Base-by-base conservation (phyloP, 2,329 filamentous ascomycete species). In the Cercospora sesami region DNA sequence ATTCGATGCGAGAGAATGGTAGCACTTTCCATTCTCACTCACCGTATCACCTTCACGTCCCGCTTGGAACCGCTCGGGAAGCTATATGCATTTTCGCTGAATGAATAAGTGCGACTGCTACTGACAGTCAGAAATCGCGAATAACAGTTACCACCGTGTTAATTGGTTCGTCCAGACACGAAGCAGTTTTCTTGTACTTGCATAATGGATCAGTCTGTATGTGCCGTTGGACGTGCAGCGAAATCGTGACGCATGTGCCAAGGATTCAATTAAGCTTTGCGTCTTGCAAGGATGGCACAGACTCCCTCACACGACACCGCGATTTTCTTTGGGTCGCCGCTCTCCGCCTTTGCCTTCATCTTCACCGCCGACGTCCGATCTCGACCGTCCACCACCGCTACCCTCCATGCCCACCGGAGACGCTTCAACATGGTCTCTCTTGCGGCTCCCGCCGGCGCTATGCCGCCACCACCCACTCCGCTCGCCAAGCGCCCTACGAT, bases 381-480 rank as follows among this genome's bases (percentile, higher is more conserved):
- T 33, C 51, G n/a, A 57, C 10, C n/a, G 26, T 53, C 53, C 51
- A 26, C 62, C 51, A 18, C 21, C 45, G 51, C 30, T 16, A 39
- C 23, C 33, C 39, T 63, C 63, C 57, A 70, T 68, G 68, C 42
- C 59, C 60, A 39, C 66, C 28, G 57, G 60, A 63, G 63, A 60
- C 33, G 23, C 51, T 57, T 63, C 69, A 66, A 48, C 60, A 79
- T 79, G 77, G 78, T 79, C 66, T 78, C 78, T 28, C 72, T 79
- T 68, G 73, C 74, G 60, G 64, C 73, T 63, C 67, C 71, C 55
- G 64, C 70, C 61, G 73, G 73, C 70, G 71, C 72, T 61, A 78
- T 79, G 77, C 73, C 71, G 63, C 77, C 77, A 57, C 75, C 77
- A 59, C 72, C 76, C 16, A 75, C 75, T 48, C 74, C 76, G 26